A percentile compares a stretch with the other conserved stretches of the same genome.
These are phyloP conservation scores for Botrytis hyacinthi DNA, from an alignment of 2,329 filamentous ascomycete species.

Conservation along the genomic window DNA sequence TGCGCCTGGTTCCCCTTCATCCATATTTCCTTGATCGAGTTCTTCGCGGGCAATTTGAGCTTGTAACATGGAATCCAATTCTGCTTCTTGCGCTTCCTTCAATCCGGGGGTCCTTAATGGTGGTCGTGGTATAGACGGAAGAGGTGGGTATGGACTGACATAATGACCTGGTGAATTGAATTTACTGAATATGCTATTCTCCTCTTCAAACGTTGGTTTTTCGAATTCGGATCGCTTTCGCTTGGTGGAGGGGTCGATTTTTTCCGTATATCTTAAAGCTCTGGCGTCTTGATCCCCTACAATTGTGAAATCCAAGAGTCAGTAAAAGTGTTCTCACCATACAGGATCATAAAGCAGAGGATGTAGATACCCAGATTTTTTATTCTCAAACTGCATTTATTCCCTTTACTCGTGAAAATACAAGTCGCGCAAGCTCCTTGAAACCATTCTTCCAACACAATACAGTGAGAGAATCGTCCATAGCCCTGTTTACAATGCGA, in stretches of 20 bases:
- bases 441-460: conserved; percentile 33
- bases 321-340: background rate
- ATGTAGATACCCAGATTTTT: conserved; percentile 26
- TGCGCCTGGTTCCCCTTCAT: conserved; percentile 8
- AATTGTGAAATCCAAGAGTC: background rate
- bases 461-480: conserved; percentile 32
- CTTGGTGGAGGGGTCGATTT: conserved; percentile 8
- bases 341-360: background rate
- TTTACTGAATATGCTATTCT: conserved; percentile 8
- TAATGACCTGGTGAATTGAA: conserved; percentile 19
- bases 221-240: conserved; percentile 16
- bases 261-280: conserved; percentile 27
- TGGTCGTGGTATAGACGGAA: conserved; percentile 18
- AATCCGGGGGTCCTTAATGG: conserved; percentile 3
- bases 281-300: conserved; percentile 31
- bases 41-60: conserved; percentile 28
- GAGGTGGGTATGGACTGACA: conserved; percentile 23
- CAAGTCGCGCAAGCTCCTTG: conserved; percentile 34
- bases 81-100: conserved; percentile 18
- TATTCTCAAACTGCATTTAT: conserved; percentile 32
- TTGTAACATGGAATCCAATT: conserved; percentile 28
- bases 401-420: conserved; percentile 33
- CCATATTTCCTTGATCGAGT: conserved; percentile 9
- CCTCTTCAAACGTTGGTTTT: background rate
- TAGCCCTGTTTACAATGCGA: conserved; percentile 30